Base-by-base conservation (phyloP, 345 rosid genomes). In the Microthlaspi erraticum region DNA sequence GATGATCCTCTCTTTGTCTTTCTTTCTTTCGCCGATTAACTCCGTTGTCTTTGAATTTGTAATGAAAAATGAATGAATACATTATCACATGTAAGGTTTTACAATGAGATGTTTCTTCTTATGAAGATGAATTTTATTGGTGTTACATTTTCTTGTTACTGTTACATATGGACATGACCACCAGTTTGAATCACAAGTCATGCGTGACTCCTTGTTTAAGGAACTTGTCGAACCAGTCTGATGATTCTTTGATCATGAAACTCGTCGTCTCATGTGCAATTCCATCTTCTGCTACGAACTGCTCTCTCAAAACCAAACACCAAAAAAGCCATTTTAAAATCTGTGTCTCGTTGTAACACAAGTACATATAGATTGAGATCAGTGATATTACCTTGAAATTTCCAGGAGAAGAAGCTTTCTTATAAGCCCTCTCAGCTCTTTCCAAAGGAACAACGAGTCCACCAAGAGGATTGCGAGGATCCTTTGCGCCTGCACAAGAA, bases 391-490 rank as follows among this genome's bases (percentile, higher is more conserved):
- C 87, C 95, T 91, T 79, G 55, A 94, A 85, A 6, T 85, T 83
- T 20, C 81, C 76, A 7, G 66, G 60, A 65, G 68, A 41, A 46
- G 65, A 64, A 5, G 83, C 82, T 17, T 81, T 73, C 17, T 53
- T 77, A 44, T 87, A 89, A 7, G 85, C 88, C 78, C 78, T 53
- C 17, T 36, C 26, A 33, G 89, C 80, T 62, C 71, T 82, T 64
- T 71, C 68, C 64, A 70, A 64, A 45, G 93, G 87, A 67, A 56
- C 59, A 71, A 79, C 76, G 63, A 94, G 55, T 68, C 95, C 97
- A 1, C 55, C 91, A 42, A 85, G 66, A 4, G 97, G 96, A 81
- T 91, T 87, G 12, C 91, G 96, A 36, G 85, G 96, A 79, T 93
- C 97, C 20, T 84, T 80, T 12, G 80, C 89, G 29, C 96, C 97